Percentiles rank a stretch among this genome's conserved stretches.
Evolutionary conservation across 495 filamentous ascomycete genomes (phyloP).

Genomic region (Penicillium angulare): DNA sequence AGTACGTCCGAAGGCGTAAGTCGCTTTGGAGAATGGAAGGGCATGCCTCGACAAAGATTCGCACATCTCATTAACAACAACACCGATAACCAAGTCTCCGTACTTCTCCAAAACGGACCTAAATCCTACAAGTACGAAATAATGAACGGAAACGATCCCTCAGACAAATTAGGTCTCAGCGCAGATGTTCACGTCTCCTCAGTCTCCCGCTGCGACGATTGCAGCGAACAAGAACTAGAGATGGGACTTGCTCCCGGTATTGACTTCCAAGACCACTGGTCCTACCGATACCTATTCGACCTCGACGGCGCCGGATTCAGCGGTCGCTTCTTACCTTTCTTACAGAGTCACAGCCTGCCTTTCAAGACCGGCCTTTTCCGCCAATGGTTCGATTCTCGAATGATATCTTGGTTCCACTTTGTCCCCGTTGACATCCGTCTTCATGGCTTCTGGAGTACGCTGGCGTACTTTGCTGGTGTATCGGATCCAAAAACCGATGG

Average conservation of each 20-base stretch:
- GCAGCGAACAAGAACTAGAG: conserved; percentile 49
- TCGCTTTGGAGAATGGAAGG: conserved; percentile 52
- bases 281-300: conserved; percentile 66
- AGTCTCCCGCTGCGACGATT: conserved; percentile 58
- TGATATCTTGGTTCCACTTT: conserved; percentile 75
- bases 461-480: conserved; percentile 61
- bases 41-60: conserved; percentile 59
- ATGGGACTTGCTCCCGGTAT: conserved; percentile 40
- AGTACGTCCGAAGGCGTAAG: conserved; percentile 58
- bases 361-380: conserved; percentile 65
- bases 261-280: conserved; percentile 60
- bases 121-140: conserved; percentile 38
- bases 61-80: conserved; percentile 54
- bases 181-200: conserved; percentile 48
- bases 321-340: conserved; percentile 61
- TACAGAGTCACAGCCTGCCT: conserved; percentile 59
- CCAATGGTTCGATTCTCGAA: conserved; percentile 71
- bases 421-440: conserved; percentile 70
- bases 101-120: conserved; percentile 35
- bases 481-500: neutral
- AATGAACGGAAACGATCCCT: conserved; percentile 31
- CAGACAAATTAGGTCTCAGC: conserved; percentile 26
- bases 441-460: conserved; percentile 61
- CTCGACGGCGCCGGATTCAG: conserved; percentile 66
- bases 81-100: conserved; percentile 40